Base-by-base conservation (phyloP, 208 protist genomes). In the Wallacemonas sp. region DNA sequence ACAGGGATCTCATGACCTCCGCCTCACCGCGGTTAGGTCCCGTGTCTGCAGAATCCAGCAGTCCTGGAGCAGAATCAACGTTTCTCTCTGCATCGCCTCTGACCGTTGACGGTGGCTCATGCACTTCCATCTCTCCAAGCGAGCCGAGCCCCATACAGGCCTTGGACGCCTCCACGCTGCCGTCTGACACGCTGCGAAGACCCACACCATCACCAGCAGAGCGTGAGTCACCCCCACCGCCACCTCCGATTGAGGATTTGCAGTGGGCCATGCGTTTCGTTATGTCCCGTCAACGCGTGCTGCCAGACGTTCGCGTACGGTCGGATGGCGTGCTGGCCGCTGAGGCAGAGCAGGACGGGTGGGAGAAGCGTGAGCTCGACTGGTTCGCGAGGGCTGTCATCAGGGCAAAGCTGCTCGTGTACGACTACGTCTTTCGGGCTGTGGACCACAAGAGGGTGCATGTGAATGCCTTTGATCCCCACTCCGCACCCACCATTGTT, bases 241-340 rank as follows among this genome's bases (percentile, higher is more conserved):
- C 82, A 28, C 86, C 86, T 9, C 72, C 77, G 19, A 22, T 87
- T 28, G 80, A 82, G 24, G 77, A 88, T 59, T 11, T 89, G 15
- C 27, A 53, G 55, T 92, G 82, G 82, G 82, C 82, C 0, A 56
- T 89, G 26, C 86, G 86, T n/a, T 34, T 81, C 36, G 70, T 89
- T 21, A 62, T 92, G 22, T 86, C 82, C 1, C 81, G 86, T 24
- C 76, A 88, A 42, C 75, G 68, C 11, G 12, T 78, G 42, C 54
- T 88, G 45, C 80, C 79, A 11, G 21, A 62, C 12, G 47, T 84
- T 9, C 70, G 81, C 2, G 26, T 31, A 8, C 15, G n/a, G 19
- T 47, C 17, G n/a, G 45, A 39, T 30, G 24, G 24, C 14, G 42
- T 38, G 39, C n/a, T 66, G 21, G 34, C 68, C 26, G 45, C 49